These are phyloP conservation scores for Berberis thunbergii DNA, from an alignment of 164 flowering plant species.

Conservation along the genomic window DNA sequence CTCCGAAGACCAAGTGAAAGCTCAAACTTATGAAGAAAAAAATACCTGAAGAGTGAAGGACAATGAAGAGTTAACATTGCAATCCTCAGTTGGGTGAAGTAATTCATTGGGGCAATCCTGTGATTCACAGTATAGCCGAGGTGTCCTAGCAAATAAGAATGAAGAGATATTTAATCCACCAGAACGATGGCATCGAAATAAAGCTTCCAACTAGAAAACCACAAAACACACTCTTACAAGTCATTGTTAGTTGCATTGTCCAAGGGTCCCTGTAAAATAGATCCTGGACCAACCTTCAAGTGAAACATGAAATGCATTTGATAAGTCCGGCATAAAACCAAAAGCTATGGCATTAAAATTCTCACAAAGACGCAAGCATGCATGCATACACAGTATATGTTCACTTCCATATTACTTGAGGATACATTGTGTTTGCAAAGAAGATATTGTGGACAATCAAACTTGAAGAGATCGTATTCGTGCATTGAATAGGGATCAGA, in stretches of 20 bases:
- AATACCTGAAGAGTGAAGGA: slow-evolving; percentile 89
- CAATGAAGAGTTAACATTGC: slow-evolving; percentile 86
- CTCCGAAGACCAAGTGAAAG: too few relatives aligned
- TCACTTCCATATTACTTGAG: too few relatives aligned
- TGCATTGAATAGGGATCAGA: too few relatives aligned
- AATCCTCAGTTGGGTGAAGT: slow-evolving; percentile 95
- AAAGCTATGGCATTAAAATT: too few relatives aligned
- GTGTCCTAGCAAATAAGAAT: slow-evolving; percentile 38
- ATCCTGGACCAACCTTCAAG: slow-evolving; percentile 80
- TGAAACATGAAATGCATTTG: slow-evolving; percentile 6
- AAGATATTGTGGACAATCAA: too few relatives aligned
- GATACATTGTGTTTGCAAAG: too few relatives aligned
- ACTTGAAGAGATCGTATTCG: too few relatives aligned
- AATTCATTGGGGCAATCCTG: slow-evolving; percentile 76
- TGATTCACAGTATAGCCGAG: slow-evolving; percentile 56
- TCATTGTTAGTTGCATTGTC: slow-evolving; percentile 37
- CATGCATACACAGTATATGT: too few relatives aligned
- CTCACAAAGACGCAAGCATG: too few relatives aligned
- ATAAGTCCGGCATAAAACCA: too few relatives aligned
- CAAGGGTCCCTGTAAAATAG: slow-evolving; percentile 65
- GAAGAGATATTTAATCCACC: slow-evolving; percentile 6
- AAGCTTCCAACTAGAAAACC: not conserved
- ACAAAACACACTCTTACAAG: slow-evolving; percentile 35
- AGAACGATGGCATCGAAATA: slow-evolving; percentile 4
- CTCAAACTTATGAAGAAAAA: not conserved